Evolutionary conservation across 2,329 filamentous ascomycete species (phyloP), one percentile per base, ranked within the genome.

Genomic region (Paecilomyces sp.): DNA sequence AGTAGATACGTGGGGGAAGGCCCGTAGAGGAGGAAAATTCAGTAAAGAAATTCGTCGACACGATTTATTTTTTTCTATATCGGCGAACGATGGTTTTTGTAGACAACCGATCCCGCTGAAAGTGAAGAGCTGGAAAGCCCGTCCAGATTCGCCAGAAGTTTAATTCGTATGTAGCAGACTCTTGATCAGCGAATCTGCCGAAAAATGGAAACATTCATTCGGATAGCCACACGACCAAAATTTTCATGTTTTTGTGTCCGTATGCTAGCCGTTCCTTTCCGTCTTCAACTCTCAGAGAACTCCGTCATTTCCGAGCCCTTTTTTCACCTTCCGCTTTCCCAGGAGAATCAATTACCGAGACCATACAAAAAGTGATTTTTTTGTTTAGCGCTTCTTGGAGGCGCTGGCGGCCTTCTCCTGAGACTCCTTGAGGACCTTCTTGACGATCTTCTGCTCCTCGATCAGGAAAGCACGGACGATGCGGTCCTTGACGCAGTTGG

Each of bases 391-490:
- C 75, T 78, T 77, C 67, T 71, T 74, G 58, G 70, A 67, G 65
- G 74, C 72, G 52, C 59, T 56, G 55, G 63, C 64, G 56, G 66
- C 62, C 74, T 77, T 89, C 85, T 91, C 89, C 84, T 96, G 91
- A 66, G 85, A 87, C 86, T 97, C 93, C 90, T 97, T 97, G 79
- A 97, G 87, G 75, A 99, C 94, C 91, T 99, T 99, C 92, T 99
- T 99, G 82, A 99, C 94, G 74, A 99, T 97, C 91, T 99, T 99
- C 87, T 99, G 94, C 88, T 99, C 94, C 86, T 99, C 95, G 70
- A 99, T 97, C 80, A 99, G 84, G 89, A 99, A 99, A 67, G 94
- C 94, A 73, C 94, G 91, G 72, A 97, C 91, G 72, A 99, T 91
- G 73, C 94, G 90, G 85, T 99, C 94, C 81, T 93, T 92, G 72